A percentile compares a stretch with the other conserved stretches of the same genome.
These are phyloP conservation scores for Crithidia bombi DNA, from an alignment of 208 protist genomes.

Conservation along the genomic window DNA sequence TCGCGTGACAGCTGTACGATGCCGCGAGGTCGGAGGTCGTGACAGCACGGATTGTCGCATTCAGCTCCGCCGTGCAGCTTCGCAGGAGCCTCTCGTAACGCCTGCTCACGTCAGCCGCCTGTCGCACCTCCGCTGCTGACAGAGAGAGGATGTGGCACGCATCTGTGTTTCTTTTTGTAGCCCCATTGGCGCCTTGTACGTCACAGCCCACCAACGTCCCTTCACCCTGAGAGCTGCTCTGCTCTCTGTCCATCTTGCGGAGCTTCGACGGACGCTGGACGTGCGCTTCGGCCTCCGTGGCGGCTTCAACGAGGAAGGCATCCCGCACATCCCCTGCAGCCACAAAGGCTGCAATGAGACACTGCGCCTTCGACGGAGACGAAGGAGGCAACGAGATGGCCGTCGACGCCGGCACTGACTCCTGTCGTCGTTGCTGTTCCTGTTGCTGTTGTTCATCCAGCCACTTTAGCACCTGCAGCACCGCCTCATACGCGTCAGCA, in stretches of 20 bases:
- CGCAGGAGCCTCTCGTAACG: slow-evolving; percentile 41
- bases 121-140: slow-evolving; percentile 16
- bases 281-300: slow-evolving; percentile 8
- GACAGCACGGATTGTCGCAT: slow-evolving; percentile 33
- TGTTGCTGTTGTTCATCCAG: slow-evolving; percentile 20
- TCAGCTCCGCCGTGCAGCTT: slow-evolving; percentile 27
- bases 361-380: background rate
- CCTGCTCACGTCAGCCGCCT: slow-evolving; percentile 20
- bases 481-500: background rate
- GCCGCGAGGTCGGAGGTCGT: slow-evolving; percentile 34
- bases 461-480: slow-evolving; percentile 29
- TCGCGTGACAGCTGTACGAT: slow-evolving; percentile 51
- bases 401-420: background rate
- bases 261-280: slow-evolving; percentile 5
- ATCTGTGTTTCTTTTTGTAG: too few species aligned
- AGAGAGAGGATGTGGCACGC: slow-evolving; percentile 10
- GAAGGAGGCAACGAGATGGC: background rate
- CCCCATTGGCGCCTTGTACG: too few species aligned
- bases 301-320: slow-evolving; percentile 12
- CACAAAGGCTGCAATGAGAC: slow-evolving; percentile 27
- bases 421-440: background rate
- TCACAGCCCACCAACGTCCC: too few species aligned
- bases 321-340: slow-evolving; percentile 12
- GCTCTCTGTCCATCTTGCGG: background rate
- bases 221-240: too few species aligned